phyloP scores from a whole-genome alignment of 345 rosid genomes.

The Eucalyptus curtisii region DNA sequence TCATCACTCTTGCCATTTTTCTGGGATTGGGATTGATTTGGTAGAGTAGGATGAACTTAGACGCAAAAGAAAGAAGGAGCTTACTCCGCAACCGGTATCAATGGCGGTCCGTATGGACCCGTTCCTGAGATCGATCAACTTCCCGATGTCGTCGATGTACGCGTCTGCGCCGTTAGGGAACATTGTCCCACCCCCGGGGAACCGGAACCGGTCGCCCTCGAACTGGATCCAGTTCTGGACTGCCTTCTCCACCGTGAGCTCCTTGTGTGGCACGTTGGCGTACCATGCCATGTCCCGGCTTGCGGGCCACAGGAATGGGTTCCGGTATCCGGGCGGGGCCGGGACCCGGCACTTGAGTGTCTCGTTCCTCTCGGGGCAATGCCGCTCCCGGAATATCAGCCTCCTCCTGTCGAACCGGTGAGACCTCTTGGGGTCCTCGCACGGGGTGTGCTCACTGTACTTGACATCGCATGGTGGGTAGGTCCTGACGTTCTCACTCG shows the following conservation, averaged over 20 bases:
- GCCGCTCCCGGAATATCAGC: constrained; percentile 48
- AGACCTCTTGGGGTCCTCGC: constrained; percentile 26
- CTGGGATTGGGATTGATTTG: background rate
- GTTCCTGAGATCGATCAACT: constrained; percentile 33
- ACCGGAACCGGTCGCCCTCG: constrained; percentile 37
- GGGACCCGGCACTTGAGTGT: constrained; percentile 41
- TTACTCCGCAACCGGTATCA: constrained; percentile 72
- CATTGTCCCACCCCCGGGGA: constrained; percentile 78
- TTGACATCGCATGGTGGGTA: constrained; percentile 19
- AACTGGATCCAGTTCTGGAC: constrained; percentile 54
- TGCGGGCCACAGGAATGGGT: constrained; percentile 46
- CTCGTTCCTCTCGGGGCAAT: constrained; percentile 35
- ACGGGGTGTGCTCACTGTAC: constrained; percentile 36
- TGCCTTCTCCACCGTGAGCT: constrained; percentile 57
- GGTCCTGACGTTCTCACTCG: background rate
- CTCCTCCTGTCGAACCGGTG: constrained; percentile 4
- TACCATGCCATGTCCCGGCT: constrained; percentile 49
- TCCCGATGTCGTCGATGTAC: constrained; percentile 44
- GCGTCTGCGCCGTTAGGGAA: constrained; percentile 56
- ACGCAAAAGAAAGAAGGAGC: background rate
- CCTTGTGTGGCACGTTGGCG: constrained; percentile 64
- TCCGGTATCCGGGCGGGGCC: constrained; percentile 36
- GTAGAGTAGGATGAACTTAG: background rate
- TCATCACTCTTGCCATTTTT: background rate
- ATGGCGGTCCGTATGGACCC: constrained; percentile 58